A percentile compares a stretch with the other conserved stretches of the same genome.
phyloP scores from a whole-genome alignment of 2,329 filamentous ascomycete species.

The Aspergillus eucalypticola region DNA sequence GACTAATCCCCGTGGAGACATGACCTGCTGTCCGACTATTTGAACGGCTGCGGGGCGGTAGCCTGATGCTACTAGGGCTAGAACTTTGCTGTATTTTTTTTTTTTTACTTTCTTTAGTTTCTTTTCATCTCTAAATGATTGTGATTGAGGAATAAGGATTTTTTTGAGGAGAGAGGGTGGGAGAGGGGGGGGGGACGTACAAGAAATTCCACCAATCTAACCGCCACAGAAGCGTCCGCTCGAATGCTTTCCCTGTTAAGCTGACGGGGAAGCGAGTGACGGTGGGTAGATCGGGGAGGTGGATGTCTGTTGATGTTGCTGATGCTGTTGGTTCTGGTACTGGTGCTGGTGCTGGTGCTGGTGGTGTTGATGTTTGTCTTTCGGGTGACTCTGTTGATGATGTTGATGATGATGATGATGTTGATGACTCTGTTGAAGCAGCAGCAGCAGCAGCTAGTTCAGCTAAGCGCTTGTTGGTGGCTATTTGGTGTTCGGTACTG shows the following conservation, averaged over 20 bases:
- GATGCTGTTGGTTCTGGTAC: too few species aligned
- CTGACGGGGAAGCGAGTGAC: slow-evolving; percentile 67
- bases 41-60: slow-evolving; percentile 69
- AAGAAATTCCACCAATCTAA: slow-evolving; percentile 67
- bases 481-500: slow-evolving; percentile 72
- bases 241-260: slow-evolving; percentile 72
- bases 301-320: slow-evolving; percentile 39
- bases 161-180: not conserved
- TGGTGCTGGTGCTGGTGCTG: slow-evolving; percentile 26
- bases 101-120: not conserved
- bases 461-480: slow-evolving; percentile 61
- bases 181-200: slow-evolving; percentile 41
- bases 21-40: slow-evolving; percentile 68
- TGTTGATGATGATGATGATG: slow-evolving; percentile 59
- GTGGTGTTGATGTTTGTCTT: slow-evolving; percentile 27
- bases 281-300: slow-evolving; percentile 63
- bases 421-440: slow-evolving; percentile 48
- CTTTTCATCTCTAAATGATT: not conserved
- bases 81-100: slow-evolving; percentile 53
- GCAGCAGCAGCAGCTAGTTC: slow-evolving; percentile 25
- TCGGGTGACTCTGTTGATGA: slow-evolving; percentile 57
- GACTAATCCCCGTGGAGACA: slow-evolving; percentile 70
- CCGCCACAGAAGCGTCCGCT: slow-evolving; percentile 65
- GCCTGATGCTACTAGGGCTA: slow-evolving; percentile 64
- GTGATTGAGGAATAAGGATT: slow-evolving; percentile 1